Evolutionary conservation across 352 stramenopile genomes (phyloP).

Genomic region (Aphanomyces stellatus): DNA sequence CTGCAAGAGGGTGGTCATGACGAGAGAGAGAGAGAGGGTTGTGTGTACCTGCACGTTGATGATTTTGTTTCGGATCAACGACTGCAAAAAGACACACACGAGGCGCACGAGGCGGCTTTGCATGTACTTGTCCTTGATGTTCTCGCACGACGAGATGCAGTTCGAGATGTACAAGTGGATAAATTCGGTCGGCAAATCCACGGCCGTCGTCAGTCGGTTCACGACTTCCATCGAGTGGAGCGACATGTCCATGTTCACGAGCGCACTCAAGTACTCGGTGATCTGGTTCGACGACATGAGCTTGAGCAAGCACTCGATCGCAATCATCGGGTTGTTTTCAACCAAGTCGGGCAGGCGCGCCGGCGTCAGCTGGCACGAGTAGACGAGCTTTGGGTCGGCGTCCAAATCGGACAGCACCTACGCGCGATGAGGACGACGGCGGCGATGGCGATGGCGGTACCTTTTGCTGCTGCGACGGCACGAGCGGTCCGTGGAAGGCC

Average conservation of each 20-base stretch:
- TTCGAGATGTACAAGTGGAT: slow-evolving; percentile 99
- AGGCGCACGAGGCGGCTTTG: slow-evolving; percentile 95
- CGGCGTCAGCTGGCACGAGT: slow-evolving; percentile 88
- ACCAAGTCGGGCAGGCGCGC: slow-evolving; percentile 94
- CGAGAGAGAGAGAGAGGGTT: not conserved
- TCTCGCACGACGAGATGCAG: slow-evolving; percentile 98
- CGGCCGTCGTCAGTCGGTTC: slow-evolving; percentile 88
- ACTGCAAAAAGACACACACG: slow-evolving; percentile 98
- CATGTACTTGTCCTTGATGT: slow-evolving; percentile 98
- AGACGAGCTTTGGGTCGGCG: slow-evolving; percentile 83
- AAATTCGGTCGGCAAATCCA: slow-evolving; percentile 94
- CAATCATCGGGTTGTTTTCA: slow-evolving; percentile 97
- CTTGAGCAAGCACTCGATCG: slow-evolving; percentile 93
- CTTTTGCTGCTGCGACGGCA: slow-evolving; percentile 84
- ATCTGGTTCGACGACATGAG: slow-evolving; percentile 86
- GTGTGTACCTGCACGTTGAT: slow-evolving; percentile 96
- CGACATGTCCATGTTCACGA: slow-evolving; percentile 99
- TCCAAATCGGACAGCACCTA: slow-evolving; percentile 80
- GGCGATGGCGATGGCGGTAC: slow-evolving; percentile 7
- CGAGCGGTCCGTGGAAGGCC: slow-evolving; percentile 83
- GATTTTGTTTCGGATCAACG: slow-evolving; percentile 97
- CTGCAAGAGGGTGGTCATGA: slow-evolving; percentile 23
- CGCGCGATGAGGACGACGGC: not conserved
- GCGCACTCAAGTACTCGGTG: slow-evolving; percentile 94
- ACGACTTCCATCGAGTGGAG: slow-evolving; percentile 98